These are phyloP conservation scores for Mycotypha africana DNA, from an alignment of 371 early-diverging fungal species.

Conservation along the genomic window DNA sequence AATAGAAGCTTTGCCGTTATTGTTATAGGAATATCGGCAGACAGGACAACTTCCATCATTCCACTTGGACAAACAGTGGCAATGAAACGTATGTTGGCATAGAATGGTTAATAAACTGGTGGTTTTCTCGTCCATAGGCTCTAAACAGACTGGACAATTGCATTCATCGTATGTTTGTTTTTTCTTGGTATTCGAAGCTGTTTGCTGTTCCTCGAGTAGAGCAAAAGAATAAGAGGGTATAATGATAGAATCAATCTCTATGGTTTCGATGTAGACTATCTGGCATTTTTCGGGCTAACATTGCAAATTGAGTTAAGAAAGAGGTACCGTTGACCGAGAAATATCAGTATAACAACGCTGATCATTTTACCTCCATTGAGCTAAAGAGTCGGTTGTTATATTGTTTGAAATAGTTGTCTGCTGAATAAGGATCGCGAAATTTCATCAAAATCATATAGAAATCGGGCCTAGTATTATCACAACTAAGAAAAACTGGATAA, in stretches of 20 bases:
- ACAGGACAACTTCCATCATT: conserved; percentile 90
- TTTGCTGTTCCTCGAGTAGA: too few relatives aligned
- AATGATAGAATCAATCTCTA: conserved; percentile 46
- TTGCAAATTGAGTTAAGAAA: too few relatives aligned
- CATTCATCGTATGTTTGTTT: conserved; percentile 28
- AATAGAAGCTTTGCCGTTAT: conserved; percentile 28
- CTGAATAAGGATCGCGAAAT: conserved; percentile 53
- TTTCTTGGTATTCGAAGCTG: not conserved
- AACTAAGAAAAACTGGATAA: too few relatives aligned
- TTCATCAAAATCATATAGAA: conserved; percentile 78
- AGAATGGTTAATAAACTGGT: conserved; percentile 85
- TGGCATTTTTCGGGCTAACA: conserved; percentile 68
- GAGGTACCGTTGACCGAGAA: too few relatives aligned
- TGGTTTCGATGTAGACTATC: conserved; percentile 67
- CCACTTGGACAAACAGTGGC: conserved; percentile 86
- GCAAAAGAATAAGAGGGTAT: conserved; percentile 59
- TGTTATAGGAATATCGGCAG: conserved; percentile 87
- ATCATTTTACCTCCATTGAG: conserved; percentile 71
- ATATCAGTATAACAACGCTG: too few relatives aligned
- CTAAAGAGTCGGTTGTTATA: conserved; percentile 79
- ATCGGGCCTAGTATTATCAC: conserved; percentile 72
- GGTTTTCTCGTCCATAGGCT: conserved; percentile 78
- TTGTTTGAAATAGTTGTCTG: conserved; percentile 61
- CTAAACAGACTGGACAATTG: conserved; percentile 92
- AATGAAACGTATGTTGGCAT: conserved; percentile 95